phyloP scores from a whole-genome alignment of 306 rosid genomes.

The Citrullus amarus region DNA sequence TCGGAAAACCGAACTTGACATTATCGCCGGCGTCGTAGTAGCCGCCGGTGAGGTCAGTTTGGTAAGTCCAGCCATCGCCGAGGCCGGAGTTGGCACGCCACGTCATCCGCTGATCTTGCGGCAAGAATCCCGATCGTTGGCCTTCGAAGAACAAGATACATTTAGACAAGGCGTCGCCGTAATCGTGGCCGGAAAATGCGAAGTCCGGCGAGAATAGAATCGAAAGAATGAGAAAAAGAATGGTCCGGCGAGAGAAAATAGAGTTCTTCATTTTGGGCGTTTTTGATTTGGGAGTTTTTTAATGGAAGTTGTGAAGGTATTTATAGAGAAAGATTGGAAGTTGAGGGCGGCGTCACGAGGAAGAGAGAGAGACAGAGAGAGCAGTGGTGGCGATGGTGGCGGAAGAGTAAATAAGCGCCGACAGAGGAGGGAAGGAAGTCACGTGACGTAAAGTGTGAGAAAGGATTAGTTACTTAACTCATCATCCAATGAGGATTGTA shows the following conservation, averaged over 20 bases:
- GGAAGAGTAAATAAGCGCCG: constrained; percentile 12
- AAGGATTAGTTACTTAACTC: background rate
- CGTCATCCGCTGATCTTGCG: constrained; percentile 41
- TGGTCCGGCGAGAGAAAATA: background rate
- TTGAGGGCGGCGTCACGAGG: constrained; percentile 37
- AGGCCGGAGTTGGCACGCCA: constrained; percentile 73
- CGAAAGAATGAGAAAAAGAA: background rate
- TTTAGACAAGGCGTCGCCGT: constrained; percentile 66
- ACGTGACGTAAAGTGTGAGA: constrained; percentile 8
- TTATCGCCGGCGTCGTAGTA: constrained; percentile 97
- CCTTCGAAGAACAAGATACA: constrained; percentile 76
- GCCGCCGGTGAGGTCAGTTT: constrained; percentile 70
- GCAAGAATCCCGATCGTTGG: constrained; percentile 70
- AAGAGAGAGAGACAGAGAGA: constrained; percentile 20
- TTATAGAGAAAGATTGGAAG: constrained; percentile 5
- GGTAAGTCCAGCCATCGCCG: constrained; percentile 61
- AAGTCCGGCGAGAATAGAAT: background rate
- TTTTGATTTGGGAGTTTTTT: background rate
- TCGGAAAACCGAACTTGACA: constrained; percentile 76
- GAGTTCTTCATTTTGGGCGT: background rate
- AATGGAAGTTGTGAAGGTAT: constrained; percentile 6
- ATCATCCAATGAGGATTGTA: no score
- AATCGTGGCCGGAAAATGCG: constrained; percentile 27
- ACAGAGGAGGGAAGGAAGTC: constrained; percentile 9
- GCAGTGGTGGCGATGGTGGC: background rate